Conservation (phyloP, 1,284 basidiomycete genomes). For the Schizopora paradoxa region DNA sequence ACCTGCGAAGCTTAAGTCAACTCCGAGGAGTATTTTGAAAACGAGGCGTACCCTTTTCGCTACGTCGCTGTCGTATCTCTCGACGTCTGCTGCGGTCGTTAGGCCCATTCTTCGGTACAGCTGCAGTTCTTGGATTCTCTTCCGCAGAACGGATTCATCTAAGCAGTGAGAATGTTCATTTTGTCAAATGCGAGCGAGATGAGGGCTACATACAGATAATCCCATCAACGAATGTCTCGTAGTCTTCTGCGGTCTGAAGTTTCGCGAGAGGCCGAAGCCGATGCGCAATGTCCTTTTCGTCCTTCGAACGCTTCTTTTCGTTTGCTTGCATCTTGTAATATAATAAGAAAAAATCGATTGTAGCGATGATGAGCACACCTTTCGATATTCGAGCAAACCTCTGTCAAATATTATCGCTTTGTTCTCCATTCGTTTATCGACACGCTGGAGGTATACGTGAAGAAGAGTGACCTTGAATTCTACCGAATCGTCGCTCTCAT, state of each 20-base stretch:
- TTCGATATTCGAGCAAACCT: slow-evolving; percentile 89
- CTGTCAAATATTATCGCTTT: slow-evolving; percentile 94
- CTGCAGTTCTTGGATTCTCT: slow-evolving; percentile 84
- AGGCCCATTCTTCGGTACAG: slow-evolving; percentile 83
- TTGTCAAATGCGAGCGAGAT: slow-evolving; percentile 6
- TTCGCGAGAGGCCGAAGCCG: slow-evolving; percentile 90
- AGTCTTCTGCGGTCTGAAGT: slow-evolving; percentile 89
- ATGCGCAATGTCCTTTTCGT: slow-evolving; percentile 88
- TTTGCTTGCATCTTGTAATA: slow-evolving; percentile 72
- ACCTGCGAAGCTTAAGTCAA: slow-evolving; percentile 33
- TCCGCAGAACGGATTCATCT: slow-evolving; percentile 85
- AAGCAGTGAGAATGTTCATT: slow-evolving; percentile 1
- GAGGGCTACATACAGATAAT: slow-evolving; percentile 65
- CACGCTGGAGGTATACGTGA: slow-evolving; percentile 88
- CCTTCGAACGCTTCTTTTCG: slow-evolving; percentile 87
- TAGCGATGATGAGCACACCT: slow-evolving; percentile 45
- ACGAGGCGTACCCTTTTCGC: slow-evolving; percentile 57
- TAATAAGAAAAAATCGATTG: neutral
- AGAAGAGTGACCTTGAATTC: slow-evolving; percentile 86
- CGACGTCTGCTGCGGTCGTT: slow-evolving; percentile 78
- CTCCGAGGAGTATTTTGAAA: slow-evolving; percentile 6
- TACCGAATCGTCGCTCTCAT: slow-evolving; percentile 87
- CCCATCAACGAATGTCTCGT: slow-evolving; percentile 84
- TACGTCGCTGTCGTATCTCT: slow-evolving; percentile 77
- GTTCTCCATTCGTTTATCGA: slow-evolving; percentile 83